Conservation (phyloP, 352 stramenopile species). For the Phytopythium sindhum region DNA sequence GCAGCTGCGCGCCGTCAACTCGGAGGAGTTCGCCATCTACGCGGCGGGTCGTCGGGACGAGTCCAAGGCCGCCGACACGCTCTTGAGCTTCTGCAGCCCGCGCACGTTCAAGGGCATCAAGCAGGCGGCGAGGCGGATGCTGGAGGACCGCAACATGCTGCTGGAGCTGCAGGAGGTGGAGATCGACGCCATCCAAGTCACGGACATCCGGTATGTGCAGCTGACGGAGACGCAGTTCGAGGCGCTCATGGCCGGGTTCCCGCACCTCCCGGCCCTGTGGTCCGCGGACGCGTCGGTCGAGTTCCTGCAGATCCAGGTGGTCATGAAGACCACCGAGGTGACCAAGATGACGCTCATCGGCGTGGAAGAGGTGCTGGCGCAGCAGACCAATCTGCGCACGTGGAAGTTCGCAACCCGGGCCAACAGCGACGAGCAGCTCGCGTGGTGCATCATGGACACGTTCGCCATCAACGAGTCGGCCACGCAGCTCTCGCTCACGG, state of each 20-base stretch:
- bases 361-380: slow-evolving; percentile 29
- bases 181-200: slow-evolving; percentile 25
- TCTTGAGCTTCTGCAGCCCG: slow-evolving; percentile 27
- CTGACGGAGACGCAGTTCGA: slow-evolving; percentile 29
- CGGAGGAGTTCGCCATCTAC: slow-evolving; percentile 29
- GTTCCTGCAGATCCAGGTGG: slow-evolving; percentile 32
- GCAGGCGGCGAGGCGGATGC: slow-evolving; percentile 14
- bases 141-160: slow-evolving; percentile 26
- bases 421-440: slow-evolving; percentile 24
- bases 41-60: slow-evolving; percentile 12
- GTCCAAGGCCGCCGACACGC: slow-evolving; percentile 11
- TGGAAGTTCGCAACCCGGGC: slow-evolving; percentile 36
- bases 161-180: slow-evolving; percentile 35
- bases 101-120: slow-evolving; percentile 23
- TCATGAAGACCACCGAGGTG: slow-evolving; percentile 31
- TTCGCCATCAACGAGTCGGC: slow-evolving; percentile 34
- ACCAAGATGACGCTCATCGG: slow-evolving; percentile 39
- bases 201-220: slow-evolving; percentile 25
- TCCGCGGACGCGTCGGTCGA: slow-evolving; percentile 29
- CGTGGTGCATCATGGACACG: slow-evolving; percentile 33
- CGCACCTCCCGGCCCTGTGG: slow-evolving; percentile 14
- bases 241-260: slow-evolving; percentile 16
- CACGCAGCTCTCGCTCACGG: slow-evolving; percentile 20
- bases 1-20: slow-evolving; percentile 34
- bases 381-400: slow-evolving; percentile 33